Percentiles rank a stretch among this genome's conserved stretches.
Conservation (phyloP, 371 early-diverging fungal genomes). For the Synchytrium microbalum region DNA sequence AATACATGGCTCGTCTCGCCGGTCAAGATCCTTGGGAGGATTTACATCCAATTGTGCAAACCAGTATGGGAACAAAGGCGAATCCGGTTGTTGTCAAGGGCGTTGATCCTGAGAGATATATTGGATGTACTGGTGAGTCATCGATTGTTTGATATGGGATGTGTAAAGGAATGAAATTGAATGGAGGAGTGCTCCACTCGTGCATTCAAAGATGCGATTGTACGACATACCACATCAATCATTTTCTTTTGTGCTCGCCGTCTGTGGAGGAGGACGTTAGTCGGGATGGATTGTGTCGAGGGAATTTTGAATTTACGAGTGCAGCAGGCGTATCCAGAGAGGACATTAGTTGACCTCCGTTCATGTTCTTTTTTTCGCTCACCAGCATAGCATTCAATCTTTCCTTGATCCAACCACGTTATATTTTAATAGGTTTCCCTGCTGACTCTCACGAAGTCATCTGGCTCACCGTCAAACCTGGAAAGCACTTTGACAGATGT, state of each 20-base stretch:
- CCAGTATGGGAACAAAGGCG: conserved; percentile 69
- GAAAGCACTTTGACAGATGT: conserved; percentile 81
- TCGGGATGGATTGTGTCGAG: too few species aligned
- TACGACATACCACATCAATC: too few species aligned
- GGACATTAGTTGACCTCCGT: too few species aligned
- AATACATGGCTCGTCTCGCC: conserved; percentile 74
- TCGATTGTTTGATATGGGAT: too few species aligned
- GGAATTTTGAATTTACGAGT: too few species aligned
- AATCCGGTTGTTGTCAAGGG: conserved; percentile 85
- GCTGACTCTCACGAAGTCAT: conserved; percentile 80
- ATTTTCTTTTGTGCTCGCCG: too few species aligned
- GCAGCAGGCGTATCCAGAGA: too few species aligned
- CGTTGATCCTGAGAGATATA: conserved; percentile 70
- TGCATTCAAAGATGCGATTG: too few species aligned
- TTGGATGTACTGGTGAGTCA: conserved; percentile 87
- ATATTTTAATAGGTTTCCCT: conserved; percentile 58
- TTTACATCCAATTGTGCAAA: conserved; percentile 69
- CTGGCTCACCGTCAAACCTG: conserved; percentile 66
- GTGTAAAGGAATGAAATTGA: not conserved
- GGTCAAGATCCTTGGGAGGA: conserved; percentile 82
- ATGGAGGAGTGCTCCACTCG: not conserved
- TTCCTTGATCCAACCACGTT: conserved; percentile 5
- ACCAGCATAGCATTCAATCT: conserved; percentile 7
- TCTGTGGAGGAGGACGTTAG: too few species aligned
- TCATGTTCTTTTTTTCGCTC: not conserved